Percentiles rank a stretch among this genome's conserved stretches.
phyloP scores from a whole-genome alignment of 140 eudicot species.

The Flaveria floridana region DNA sequence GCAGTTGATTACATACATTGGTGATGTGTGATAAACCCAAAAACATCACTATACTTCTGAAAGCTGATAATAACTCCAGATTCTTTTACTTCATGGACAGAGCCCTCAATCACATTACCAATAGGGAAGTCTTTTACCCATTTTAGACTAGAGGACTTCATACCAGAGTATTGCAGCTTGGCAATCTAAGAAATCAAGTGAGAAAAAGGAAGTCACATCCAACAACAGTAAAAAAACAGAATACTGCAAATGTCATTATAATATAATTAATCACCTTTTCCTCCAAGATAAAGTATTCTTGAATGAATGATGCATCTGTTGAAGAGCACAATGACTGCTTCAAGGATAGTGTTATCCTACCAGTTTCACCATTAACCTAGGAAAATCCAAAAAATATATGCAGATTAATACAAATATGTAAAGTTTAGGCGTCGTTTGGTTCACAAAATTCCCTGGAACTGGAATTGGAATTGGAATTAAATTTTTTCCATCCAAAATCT shows the following conservation, averaged over 20 bases:
- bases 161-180: slow-evolving; percentile 51
- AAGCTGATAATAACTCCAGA: slow-evolving; percentile 76
- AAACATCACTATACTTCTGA: slow-evolving; percentile 54
- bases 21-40: slow-evolving; percentile 76
- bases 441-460: too few relatives aligned
- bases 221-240: background rate
- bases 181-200: slow-evolving; percentile 55
- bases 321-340: slow-evolving; percentile 89
- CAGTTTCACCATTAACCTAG: slow-evolving; percentile 64
- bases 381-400: slow-evolving; percentile 5
- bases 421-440: too few relatives aligned
- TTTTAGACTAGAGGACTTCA: slow-evolving; percentile 42
- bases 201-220: background rate
- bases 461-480: too few relatives aligned
- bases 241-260: background rate
- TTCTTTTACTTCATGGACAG: slow-evolving; percentile 64
- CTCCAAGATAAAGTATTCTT: slow-evolving; percentile 73
- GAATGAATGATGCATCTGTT: slow-evolving; percentile 76
- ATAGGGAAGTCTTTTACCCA: slow-evolving; percentile 62
- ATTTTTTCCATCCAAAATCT: too few relatives aligned
- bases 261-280: slow-evolving; percentile 58
- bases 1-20: slow-evolving; percentile 59
- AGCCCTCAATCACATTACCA: slow-evolving; percentile 67
- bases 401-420: background rate
- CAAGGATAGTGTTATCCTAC: slow-evolving; percentile 73